Base-by-base conservation (phyloP, 805 yeast species). In the Millerozyma acaciae region DNA sequence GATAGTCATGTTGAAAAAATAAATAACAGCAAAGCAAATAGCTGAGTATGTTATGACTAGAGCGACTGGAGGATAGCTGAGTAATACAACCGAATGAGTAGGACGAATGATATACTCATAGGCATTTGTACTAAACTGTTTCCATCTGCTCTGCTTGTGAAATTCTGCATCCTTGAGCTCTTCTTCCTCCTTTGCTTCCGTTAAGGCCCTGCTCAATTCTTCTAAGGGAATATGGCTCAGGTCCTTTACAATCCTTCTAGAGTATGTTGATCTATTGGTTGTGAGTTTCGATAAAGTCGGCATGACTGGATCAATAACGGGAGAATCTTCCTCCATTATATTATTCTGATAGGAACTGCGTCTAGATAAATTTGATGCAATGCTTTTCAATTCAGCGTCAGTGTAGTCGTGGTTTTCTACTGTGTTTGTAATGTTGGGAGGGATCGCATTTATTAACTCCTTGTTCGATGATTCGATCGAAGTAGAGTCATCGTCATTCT, bases 1-100 rank as follows among this genome's bases (percentile, higher is more conserved):
- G 26, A 87, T 63, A 4, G 90, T 70, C 74, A 85, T 69, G 59
- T 87, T 87, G 48, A 84, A 75, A 42, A 82, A 75, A 51, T 85
- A 86, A 13, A 84, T 57, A 10, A 75, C 74, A 3, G 78, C 78
- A 58, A 84, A 87, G 30, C 84, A 73, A n/a, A 80, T 73, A 1
- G 86, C 76, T 2, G 89, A 78, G 50, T 76, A 84, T 1, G 66
- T 50, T 21, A 85, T 71, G 5, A 87, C 76, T 30, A 84, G 57
- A 1, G 71, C 51, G 6, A 87, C 89, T 0, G 95, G 93, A 0
- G 95, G 94, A 51, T 80, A 80, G 35, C 64, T 58, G 21, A 86
- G 55, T 38, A 85, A 71, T 4, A 65, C 59, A 13, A 86, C 51
- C 0, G 90, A 69, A 42, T 76, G 78, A 32, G 75, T 52, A 0